phyloP scores from a whole-genome alignment of 192 early-diverging fungal genomes.

The Paraglomus occultum region DNA sequence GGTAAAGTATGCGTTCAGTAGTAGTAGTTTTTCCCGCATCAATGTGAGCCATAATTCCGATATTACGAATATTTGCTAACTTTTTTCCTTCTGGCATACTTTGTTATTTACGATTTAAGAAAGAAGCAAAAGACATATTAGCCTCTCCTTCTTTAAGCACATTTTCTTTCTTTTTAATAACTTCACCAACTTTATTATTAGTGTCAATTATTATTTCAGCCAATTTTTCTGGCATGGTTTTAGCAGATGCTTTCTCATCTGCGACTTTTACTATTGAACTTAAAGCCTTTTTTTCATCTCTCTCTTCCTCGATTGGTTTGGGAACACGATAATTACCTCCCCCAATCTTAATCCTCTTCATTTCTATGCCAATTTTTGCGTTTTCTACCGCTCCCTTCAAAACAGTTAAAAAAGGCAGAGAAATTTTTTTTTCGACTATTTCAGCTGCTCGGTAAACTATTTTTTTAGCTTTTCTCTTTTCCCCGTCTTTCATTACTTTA shows the following conservation, averaged over 20 bases:
- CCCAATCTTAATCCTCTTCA: neutral
- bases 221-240: slow-evolving; percentile 8
- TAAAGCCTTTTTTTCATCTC: neutral
- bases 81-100: slow-evolving; percentile 14
- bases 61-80: slow-evolving; percentile 10
- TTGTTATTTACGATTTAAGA: slow-evolving; percentile 1
- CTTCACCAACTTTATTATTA: neutral
- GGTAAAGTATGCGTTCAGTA: slow-evolving; percentile 21
- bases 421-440: slow-evolving; percentile 9
- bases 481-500: slow-evolving; percentile 8
- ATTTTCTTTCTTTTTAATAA: slow-evolving; percentile 4
- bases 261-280: neutral
- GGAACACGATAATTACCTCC: neutral
- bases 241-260: neutral
- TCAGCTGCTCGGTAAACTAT: slow-evolving; percentile 12
- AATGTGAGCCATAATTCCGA: slow-evolving; percentile 16
- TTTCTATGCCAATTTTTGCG: neutral
- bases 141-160: neutral
- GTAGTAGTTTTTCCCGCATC: slow-evolving; percentile 23
- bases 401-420: slow-evolving; percentile 13
- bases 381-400: neutral
- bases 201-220: neutral
- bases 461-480: slow-evolving; percentile 14
- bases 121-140: neutral
- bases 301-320: neutral